Conservation (phyloP, 371 early-diverging fungal species). For the Haplosporangium sp. region DNA sequence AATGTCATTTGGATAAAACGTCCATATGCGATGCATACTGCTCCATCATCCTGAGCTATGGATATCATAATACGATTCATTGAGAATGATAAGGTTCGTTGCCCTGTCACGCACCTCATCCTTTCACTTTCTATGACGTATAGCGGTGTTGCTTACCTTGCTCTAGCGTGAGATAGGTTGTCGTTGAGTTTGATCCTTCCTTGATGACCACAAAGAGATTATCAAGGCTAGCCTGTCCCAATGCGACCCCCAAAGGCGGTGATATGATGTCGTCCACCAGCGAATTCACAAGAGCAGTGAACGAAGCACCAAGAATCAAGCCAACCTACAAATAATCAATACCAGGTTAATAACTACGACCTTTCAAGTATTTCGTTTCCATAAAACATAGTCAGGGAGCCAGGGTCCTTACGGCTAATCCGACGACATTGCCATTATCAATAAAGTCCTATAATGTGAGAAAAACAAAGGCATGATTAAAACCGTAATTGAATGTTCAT, state of each 20-base stretch:
- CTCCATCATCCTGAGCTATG: slow-evolving; percentile 38
- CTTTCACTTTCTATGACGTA: too few species aligned
- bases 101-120: too few species aligned
- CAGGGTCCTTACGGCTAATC: slow-evolving; percentile 31
- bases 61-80: not conserved
- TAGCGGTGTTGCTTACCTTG: slow-evolving; percentile 17
- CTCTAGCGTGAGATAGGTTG: slow-evolving; percentile 27
- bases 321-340: slow-evolving; percentile 21
- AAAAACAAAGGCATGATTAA: not conserved
- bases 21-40: slow-evolving; percentile 42
- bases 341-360: not conserved
- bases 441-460: slow-evolving; percentile 34
- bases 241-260: slow-evolving; percentile 42
- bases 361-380: not conserved
- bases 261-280: slow-evolving; percentile 43
- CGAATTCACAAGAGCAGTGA: slow-evolving; percentile 35
- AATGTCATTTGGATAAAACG: slow-evolving; percentile 39
- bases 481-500: not conserved
- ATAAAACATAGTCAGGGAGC: not conserved
- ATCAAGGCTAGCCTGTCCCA: slow-evolving; percentile 40
- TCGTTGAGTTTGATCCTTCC: slow-evolving; percentile 21
- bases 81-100: not conserved
- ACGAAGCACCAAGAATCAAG: slow-evolving; percentile 37
- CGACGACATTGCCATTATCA: slow-evolving; percentile 48
- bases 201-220: slow-evolving; percentile 42